Base-by-base conservation (phyloP, 176 grass and related monocot species). In the Echinochloa phyllopogon region DNA sequence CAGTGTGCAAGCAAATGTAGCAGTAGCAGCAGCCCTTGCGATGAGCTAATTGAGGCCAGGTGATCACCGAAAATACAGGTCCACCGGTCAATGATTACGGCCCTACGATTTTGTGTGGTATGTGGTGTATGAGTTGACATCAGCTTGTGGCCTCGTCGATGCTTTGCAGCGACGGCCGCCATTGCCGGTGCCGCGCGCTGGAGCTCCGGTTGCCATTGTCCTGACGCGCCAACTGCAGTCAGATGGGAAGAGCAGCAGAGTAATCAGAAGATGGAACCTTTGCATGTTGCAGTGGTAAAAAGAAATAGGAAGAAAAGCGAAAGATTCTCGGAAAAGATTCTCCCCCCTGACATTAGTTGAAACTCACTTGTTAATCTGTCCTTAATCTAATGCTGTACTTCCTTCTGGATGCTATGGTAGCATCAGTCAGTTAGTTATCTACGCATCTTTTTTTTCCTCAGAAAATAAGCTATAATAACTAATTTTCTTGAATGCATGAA, bases 141-240 rank as follows among this genome's bases (percentile, higher is more conserved):
- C 76, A 93, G 82, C 86, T 93, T 41, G 65, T 91, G 27, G 64
- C 81, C 78, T 96, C 94, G 71, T 82, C 88, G 71, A 96, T 96
- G 72, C 91, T 96, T 38, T 94, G 91, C 81, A 96, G 89, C 64
- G 94, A 96, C 20, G 94, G 94, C 56, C 84, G 89, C 94, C 94
- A 96, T 33, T 96, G 91, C 66, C 92, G 83, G 76, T 88, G 83
- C 25, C 86, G 81, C 20, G 66, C 79, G 39, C 85, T 56, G 76
- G 75, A 88, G 87, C 82, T 92, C 79, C 73, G 78, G 81, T 83
- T 78, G 40, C 62, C 80, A 6, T 82, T 78, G 60, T 91, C 86
- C 74, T 89, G 88, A 24, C 87, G 88, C 18, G 79, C 83, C 86
- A 94, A 91, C 86, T 91, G 81, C 66, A 92, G 41, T 77, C 81